Evolutionary conservation across 1,139 yeast species (phyloP), one percentile per base, ranked within the genome.

Genomic region (Candida pseudoviswanathii): DNA sequence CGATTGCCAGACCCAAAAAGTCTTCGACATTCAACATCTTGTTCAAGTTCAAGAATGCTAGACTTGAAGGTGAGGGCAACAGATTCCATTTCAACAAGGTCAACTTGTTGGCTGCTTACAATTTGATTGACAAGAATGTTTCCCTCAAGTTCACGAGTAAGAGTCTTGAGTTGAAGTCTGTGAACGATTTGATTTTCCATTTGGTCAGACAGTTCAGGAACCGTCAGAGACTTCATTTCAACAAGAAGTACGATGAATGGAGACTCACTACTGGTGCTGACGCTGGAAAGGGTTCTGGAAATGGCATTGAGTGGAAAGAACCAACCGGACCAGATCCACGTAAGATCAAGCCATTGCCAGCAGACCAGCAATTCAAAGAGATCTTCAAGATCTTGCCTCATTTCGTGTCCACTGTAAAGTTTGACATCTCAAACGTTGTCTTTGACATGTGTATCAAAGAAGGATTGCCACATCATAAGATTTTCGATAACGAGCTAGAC

Each of bases 371-470:
- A 21, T 48, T 62, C 46, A 43, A 64, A 6, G 65, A 68, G 22
- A 46, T 75, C 3, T 74, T 75, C 47, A 61, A 65, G 29, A 6
- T 69, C 0, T 48, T 75, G 2, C 80, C 81, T 0, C 42, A 58
- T 0, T 55, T 63, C 37, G 45, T 76, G 3, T 56, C 65, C 2
- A 58, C 67, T 2, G 54, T 73, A 7, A 67, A 64, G 51, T 48
- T 70, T 25, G 61, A 61, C 24, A 53, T 73, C 9, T 51, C 66
- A 3, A 58, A 63, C 22, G 45, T 74, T 21, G 71, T 69, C 48
- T 63, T 70, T 1, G 76, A 73, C 50, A 62, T 76, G 10, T 64
- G 73, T 16, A 75, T 80, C 52, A 74, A 74, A 49, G 81, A 76
- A 51, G 71, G 72, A 4, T 60, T 77, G 21, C 81, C 81, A 0